Base-by-base conservation (phyloP, 2,329 filamentous ascomycete species). In the Colletotrichum salicis region DNA sequence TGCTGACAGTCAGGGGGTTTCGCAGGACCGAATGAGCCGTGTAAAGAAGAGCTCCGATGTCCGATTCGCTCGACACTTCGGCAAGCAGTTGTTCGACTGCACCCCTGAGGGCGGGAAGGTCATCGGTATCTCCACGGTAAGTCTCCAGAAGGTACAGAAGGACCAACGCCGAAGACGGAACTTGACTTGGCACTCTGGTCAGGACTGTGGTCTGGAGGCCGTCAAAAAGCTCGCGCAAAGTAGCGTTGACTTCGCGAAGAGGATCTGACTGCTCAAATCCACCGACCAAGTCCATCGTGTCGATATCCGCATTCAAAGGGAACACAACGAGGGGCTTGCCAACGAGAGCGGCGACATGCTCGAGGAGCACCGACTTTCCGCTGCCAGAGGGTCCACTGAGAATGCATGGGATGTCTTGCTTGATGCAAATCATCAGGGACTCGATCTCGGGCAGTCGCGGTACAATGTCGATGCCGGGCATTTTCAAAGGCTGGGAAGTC, bases 211-310 rank as follows among this genome's bases (percentile, higher is more conserved):
- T 78, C 66, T 90, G 87, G 22, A 93, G 78, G 67, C 87, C 87
- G 6, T 83, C 77, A 13, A 84, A 83, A 13, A 93, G 78, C 37
- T 77, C 76, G 59, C 88, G 84, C 33, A 90, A 79, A 13, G 81
- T 78, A n/a, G 86, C 84, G 65, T 92, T 91, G 5, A 94, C 85
- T 73, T 93, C 90, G 67, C 96, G 89, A 63, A 93, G 87, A 27
- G 94, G 91, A 79, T 99, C 96, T 22, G 94, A 91, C 82, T 99
- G 96, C 80, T 99, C 96, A 78, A 97, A 99, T 0, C 96, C 96
- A 77, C 96, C 96, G 68, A 99, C 94, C 67, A 99, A 89, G 81
- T 99, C 96, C 91, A 97, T 97, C 1, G 96, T 95, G 80, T 99
- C 96, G 56, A 97, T 93, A 77, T 99, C 97, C 7, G 95, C 92